A percentile compares a stretch with the other conserved stretches of the same genome.
These are phyloP conservation scores for Salix suchowensis DNA, from an alignment of 345 rosid genomes.

Conservation along the genomic window DNA sequence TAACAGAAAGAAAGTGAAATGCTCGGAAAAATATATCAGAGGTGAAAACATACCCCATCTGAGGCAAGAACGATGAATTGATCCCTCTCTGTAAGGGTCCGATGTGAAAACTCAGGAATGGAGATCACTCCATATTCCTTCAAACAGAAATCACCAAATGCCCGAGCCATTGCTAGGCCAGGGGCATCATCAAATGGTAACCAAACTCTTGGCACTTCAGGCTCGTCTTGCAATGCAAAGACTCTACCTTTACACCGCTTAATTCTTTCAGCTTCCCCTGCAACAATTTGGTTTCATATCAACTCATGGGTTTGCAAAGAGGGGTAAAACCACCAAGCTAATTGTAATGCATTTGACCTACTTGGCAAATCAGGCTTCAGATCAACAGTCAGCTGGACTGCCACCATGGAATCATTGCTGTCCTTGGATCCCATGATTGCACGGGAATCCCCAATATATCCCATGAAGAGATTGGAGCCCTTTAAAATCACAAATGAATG, in stretches of 20 bases:
- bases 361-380: slow-evolving; percentile 98
- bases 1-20: background rate
- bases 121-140: slow-evolving; percentile 99
- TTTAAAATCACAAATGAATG: slow-evolving; percentile 30
- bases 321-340: slow-evolving; percentile 1
- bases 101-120: slow-evolving; percentile 86
- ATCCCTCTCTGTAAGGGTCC: slow-evolving; percentile 71
- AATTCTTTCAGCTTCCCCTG: slow-evolving; percentile 97
- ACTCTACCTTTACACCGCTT: slow-evolving; percentile 95
- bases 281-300: slow-evolving; percentile 10
- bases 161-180: slow-evolving; percentile 99
- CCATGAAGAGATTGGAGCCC: slow-evolving; percentile 94
- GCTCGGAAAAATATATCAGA: background rate
- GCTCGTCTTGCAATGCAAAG: slow-evolving; percentile 97
- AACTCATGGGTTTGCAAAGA: background rate
- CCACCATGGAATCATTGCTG: slow-evolving; percentile 65
- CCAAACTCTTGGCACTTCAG: slow-evolving; percentile 98
- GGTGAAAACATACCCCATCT: slow-evolving; percentile 68
- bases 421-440: slow-evolving; percentile 93
- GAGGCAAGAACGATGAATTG: slow-evolving; percentile 97
- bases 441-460: slow-evolving; percentile 95
- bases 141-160: slow-evolving; percentile 97
- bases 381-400: slow-evolving; percentile 90
- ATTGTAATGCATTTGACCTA: slow-evolving; percentile 27
- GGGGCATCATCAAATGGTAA: slow-evolving; percentile 98